Percentiles rank a stretch among this genome's conserved stretches.
Evolutionary conservation across 2,329 filamentous ascomycete species (phyloP).

Genomic region (Laburnicola sp.): DNA sequence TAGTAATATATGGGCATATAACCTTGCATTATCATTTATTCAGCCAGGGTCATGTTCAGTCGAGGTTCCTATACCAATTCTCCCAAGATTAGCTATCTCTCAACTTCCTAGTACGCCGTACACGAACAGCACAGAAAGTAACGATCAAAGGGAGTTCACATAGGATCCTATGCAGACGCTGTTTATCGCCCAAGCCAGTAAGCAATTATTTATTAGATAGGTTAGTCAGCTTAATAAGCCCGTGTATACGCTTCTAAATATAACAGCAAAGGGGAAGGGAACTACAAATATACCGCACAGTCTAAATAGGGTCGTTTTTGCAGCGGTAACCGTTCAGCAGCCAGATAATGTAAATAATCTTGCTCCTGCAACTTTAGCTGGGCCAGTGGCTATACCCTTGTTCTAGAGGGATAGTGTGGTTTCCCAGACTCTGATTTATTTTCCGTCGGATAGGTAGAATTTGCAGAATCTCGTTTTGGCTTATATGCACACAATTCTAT

Average conservation of each 20-base stretch:
- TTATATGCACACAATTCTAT: too few species aligned
- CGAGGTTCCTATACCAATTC: constrained; percentile 13
- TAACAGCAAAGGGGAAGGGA: constrained; percentile 10
- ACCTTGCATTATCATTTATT: constrained; percentile 15
- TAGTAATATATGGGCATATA: constrained; percentile 14
- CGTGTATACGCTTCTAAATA: constrained; percentile 14
- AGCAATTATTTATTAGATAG: constrained; percentile 10
- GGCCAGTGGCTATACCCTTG: constrained; percentile 5
- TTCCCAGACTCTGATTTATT: constrained; percentile 7
- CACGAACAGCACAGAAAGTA: constrained; percentile 11
- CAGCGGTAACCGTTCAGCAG: constrained; percentile 11
- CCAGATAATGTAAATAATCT: constrained; percentile 11
- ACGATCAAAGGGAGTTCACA: constrained; percentile 11
- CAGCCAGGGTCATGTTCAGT: constrained; percentile 9
- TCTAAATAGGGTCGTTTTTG: constrained; percentile 11
- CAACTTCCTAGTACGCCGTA: constrained; percentile 2
- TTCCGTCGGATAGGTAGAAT: constrained; percentile 6
- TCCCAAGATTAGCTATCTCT: constrained; percentile 10
- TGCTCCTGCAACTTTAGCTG: constrained; percentile 4
- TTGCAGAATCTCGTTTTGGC: constrained; percentile 3
- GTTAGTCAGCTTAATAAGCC: constrained; percentile 11
- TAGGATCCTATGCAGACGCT: constrained; percentile 11
- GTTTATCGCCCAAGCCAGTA: constrained; percentile 10
- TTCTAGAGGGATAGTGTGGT: constrained; percentile 8
- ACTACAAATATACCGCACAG: constrained; percentile 10